Evolutionary conservation across 208 protist species (phyloP).

Genomic region (Leishmania aethiopica): DNA sequence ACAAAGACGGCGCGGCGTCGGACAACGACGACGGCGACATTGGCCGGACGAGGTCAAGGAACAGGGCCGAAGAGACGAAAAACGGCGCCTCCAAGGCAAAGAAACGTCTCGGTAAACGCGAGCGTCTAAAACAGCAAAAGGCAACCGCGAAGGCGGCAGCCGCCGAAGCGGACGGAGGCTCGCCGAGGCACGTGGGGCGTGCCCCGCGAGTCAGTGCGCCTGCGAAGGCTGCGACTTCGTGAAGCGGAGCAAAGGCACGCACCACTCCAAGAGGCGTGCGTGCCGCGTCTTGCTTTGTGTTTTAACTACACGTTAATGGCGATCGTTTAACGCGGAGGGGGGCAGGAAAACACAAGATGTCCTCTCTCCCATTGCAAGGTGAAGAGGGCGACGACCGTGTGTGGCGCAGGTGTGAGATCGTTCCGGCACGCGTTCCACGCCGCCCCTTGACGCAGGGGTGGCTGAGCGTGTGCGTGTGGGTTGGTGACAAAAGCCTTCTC

Average conservation of each 20-base stretch:
- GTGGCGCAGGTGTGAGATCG: background rate
- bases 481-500: background rate
- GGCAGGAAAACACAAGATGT: background rate
- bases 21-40: background rate
- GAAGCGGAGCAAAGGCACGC: background rate
- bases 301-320: background rate
- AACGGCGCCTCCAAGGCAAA: slow-evolving; percentile 13
- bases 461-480: background rate
- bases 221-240: background rate
- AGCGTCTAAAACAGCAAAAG: slow-evolving; percentile 27
- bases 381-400: background rate
- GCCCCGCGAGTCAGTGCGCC: too few relatives aligned
- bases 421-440: background rate
- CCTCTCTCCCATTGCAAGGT: too few relatives aligned
- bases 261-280: background rate
- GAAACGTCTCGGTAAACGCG: slow-evolving; percentile 33
- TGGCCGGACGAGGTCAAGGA: too few relatives aligned
- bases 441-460: background rate
- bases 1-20: background rate
- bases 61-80: background rate
- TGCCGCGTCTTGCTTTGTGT: background rate
- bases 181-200: background rate
- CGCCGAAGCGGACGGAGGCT: background rate
- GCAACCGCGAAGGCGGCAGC: slow-evolving; percentile 5
- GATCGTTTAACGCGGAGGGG: background rate